Evolutionary conservation across 2,329 filamentous ascomycete genomes (phyloP), one percentile per base, ranked within the genome.

Genomic region (Paracoccidioides brasiliensis): DNA sequence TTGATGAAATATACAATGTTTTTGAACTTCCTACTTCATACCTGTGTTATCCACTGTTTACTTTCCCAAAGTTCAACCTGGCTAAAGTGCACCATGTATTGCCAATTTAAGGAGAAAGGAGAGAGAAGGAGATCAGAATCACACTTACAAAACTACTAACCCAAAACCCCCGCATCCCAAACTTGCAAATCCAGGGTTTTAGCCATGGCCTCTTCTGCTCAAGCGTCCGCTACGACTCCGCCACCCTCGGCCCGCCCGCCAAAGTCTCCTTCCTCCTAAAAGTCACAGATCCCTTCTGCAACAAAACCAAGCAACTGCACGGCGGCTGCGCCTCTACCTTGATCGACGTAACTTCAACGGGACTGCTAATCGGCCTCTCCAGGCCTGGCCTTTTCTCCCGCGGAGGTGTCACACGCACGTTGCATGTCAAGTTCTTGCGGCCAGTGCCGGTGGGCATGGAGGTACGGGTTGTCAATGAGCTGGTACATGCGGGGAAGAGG

Each of bases 271-370:
- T 66, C 54, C 64, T 65, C 5, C 59, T 70, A 40, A 69, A 60
- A 63, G 94, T 97, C 69, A 95, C 90, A 38, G 82, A 86, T 15
- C 88, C 95, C 66, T 76, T 97, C 64, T 95, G 90, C 58, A 98
- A 97, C 76, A 80, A 87, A 59, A 72, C 96, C 64, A 91, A 90
- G 43, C 97, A 95, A 69, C 74, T 97, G 64, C 93, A 94, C 70
- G 89, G 87, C n/a, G 93, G 93, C 15, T 83, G 81, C 59, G 76
- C 80, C 0, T 79, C 85, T 2, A 83, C 83, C 0, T 69, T 89
- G 3, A 83, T 88, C 61, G 86, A 89, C 69, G 72, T 79, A 56
- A 77, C 80, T 61, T 87, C 85, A 0, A 80, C 80, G 3, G 66
- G 80, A 15, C 74, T 81, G 3, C 68, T 88, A 10, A 68, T 77